Percentiles rank a stretch among this genome's conserved stretches.
Conservation (phyloP, 2,329 filamentous ascomycete species). For the Corinectria fuckeliana region DNA sequence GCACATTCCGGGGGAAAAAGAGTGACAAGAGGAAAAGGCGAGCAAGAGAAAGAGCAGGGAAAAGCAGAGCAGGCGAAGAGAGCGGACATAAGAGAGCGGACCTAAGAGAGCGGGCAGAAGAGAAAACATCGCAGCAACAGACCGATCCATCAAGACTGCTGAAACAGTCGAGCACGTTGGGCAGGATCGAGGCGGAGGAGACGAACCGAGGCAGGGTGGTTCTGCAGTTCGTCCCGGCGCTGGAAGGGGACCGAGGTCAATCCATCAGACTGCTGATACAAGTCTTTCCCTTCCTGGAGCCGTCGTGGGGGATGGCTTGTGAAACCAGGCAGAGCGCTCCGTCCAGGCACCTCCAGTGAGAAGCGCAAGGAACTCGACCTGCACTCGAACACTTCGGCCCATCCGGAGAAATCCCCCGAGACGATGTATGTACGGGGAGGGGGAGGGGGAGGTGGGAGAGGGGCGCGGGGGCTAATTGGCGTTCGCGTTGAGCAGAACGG, state of each 20-base stretch:
- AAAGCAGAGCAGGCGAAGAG: too few relatives aligned
- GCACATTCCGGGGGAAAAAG: too few relatives aligned
- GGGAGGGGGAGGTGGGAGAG: not conserved
- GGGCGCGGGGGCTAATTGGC: not conserved
- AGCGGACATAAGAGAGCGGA: too few relatives aligned
- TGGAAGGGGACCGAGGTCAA: not conserved
- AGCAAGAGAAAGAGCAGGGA: too few relatives aligned
- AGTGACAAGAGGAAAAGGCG: too few relatives aligned
- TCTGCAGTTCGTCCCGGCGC: not conserved
- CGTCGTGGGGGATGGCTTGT: not conserved
- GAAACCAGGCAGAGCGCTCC: not conserved
- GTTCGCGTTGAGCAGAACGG: too few relatives aligned
- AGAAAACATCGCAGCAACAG: too few relatives aligned
- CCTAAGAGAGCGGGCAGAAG: too few relatives aligned
- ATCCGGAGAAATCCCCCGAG: not conserved
- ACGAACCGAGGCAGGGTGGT: not conserved
- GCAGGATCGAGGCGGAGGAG: not conserved
- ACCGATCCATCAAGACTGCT: not conserved
- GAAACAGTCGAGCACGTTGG: not conserved
- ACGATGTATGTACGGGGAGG: not conserved
- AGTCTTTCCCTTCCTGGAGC: not conserved
- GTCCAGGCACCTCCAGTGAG: not conserved
- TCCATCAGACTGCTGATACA: not conserved
- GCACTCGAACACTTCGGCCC: not conserved
- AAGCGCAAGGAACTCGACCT: not conserved